Conservation (phyloP, 176 grass and related monocot species). For the Carex littledalei region DNA sequence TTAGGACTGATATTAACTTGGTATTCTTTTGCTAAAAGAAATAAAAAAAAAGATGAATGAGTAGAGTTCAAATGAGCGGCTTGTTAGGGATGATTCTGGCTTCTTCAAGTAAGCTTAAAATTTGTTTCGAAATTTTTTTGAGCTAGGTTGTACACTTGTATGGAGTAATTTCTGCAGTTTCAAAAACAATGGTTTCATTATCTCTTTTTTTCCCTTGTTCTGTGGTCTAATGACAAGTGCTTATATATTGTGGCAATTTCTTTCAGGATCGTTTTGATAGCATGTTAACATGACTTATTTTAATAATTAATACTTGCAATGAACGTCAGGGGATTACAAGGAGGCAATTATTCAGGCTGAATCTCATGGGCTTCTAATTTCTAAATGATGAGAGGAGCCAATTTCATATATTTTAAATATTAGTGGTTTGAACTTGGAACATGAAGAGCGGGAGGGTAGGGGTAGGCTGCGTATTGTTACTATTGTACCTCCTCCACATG, state of each 20-base stretch:
- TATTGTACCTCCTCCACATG: background rate
- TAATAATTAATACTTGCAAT: background rate
- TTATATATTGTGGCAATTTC: background rate
- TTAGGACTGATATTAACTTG: background rate
- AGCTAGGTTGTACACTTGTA: constrained; percentile 1
- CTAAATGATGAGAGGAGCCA: background rate
- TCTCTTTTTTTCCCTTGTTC: background rate
- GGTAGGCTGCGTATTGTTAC: background rate
- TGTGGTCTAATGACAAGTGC: background rate
- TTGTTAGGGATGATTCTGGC: background rate
- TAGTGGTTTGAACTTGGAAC: background rate
- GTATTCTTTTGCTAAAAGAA: constrained; percentile 3
- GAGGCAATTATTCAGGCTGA: background rate
- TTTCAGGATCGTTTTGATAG: background rate
- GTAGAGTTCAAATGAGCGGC: background rate
- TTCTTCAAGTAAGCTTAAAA: background rate
- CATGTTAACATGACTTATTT: background rate
- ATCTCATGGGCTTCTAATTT: background rate
- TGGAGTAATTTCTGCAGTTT: background rate
- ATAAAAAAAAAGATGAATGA: background rate
- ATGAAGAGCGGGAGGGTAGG: background rate
- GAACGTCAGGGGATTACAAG: background rate
- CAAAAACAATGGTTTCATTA: background rate
- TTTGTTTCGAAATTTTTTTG: background rate
- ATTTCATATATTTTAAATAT: background rate